Evolutionary conservation across 164 flowering plant species (phyloP), one percentile per base, ranked within the genome.

Genomic region (grape (Vitis vinifera)): DNA sequence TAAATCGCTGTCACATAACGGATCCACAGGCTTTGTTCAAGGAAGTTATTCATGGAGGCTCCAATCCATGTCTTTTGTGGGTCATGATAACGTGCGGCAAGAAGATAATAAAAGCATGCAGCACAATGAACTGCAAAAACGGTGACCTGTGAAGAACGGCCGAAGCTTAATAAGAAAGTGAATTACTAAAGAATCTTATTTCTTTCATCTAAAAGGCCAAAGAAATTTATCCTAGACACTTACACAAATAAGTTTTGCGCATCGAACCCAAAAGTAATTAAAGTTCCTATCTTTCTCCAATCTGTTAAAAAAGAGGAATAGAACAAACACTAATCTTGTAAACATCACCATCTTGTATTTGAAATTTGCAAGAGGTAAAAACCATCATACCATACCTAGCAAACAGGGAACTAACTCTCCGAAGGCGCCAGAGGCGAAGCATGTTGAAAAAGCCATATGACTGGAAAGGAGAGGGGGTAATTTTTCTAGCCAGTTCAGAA

Each of bases 371-470:
- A 65, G 10, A 57, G 19, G 37, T 10, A 57, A 30, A 67, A 17
- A 62, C 2, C 10, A 10, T 59, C 0, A 3, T n/a, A 1, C 10
- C 55, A 27, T 82, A 93, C 99, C 94, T 81, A 31, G 97, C 83
- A 77, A 96, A 96, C 23, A 92, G 72, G 44, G 92, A 77, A 72
- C 97, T 86, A 61, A 96, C 98, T 85, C 99, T 84, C 53, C 97
- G 79, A 19, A 96, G 94, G 78, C 99, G 97, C 99, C 99, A 96
- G 3, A 96, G 90, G 16, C 99, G 92, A 75, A 96, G 97, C 98
- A 96, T 92, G 79, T 88, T 92, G 82, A 86, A 89, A 31, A 91
- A 70, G 19, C 95, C 99, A 81, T 89, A 92, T 0, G 84, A 62
- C 4, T 59, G 75, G 10, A 87, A 66, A 23, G 79, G 74, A 2